Base-by-base conservation (phyloP, 257 asterid genomes). In the Ballota nigra region DNA sequence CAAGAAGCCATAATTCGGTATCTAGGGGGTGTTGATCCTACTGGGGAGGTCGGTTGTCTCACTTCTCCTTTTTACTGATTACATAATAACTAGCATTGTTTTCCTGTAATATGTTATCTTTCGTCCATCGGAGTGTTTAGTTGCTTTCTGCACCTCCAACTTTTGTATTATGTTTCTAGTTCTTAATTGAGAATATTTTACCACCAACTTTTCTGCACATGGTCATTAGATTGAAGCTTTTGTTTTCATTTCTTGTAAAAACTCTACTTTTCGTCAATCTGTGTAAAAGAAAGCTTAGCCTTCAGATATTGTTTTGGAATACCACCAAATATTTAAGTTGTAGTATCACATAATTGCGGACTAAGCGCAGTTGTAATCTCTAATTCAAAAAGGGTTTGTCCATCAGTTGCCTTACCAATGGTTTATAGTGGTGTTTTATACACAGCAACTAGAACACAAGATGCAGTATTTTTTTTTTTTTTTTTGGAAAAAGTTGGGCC, bases 1-100 rank as follows among this genome's bases (percentile, higher is more conserved):
- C 96, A 94, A 58, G 92, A 94, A 77, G 95, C 91, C 33, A 86
- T 94, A 47, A 61, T 94, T 57, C 85, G 96, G 51, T 84, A 75
- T 64, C 95, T 94, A 6, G 96, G 90, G 28, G 89, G 86, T 13
- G 79, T 81, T 57, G 97, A 91, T 83, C 87, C 92, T 67, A 79
- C 87, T 23, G 98, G 98, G 45, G 96, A 94, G 88, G 96, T 92
- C 63, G 26, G 76, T 51, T 22, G 0, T 34, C 19, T 71, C 59
- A 31, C 59, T 7, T 12, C 56, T 63, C 12, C 31, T 49, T 4
- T 43, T 29, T 12, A 63, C 16, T 58, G 23, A 8, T 52, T 51
- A 8, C 34, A 20, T 41, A 3, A 13, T 31, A 63, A 61, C 28
- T 56, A n/a, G n/a, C n/a, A 19, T 63, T 15, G 38, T 33, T 4